Evolutionary conservation across 1,284 basidiomycete genomes (phyloP), one percentile per base, ranked within the genome.

Genomic region (Pterulicium gracile): DNA sequence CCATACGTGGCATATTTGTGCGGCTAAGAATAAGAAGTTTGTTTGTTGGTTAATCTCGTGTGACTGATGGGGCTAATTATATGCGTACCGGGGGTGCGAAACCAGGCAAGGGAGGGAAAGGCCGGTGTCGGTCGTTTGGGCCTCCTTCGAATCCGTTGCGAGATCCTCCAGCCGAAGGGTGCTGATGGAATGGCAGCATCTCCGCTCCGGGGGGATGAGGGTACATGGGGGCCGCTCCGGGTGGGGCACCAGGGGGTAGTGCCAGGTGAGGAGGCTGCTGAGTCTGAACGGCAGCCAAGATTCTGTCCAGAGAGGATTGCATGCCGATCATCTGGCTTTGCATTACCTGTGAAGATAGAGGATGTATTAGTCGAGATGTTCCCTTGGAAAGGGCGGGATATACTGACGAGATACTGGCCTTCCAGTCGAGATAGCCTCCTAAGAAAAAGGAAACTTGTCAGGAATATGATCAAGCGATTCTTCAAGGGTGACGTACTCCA

Each of bases 1-100:
- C 90, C 91, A 58, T 94, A 94, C 13, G 85, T 87, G 19, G 87
- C 87, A 61, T 91, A 92, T 61, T 90, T 89, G 64, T 92, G 88
- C 22, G 84, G 81, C 84, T 89, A 7, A 51, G 32, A 42, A 45
- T 21, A 44, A 43, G 35, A 36, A 48, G n/a, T n/a, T n/a, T n/a
- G n/a, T n/a, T n/a, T n/a, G n/a, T n/a, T n/a, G n/a, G n/a, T n/a
- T n/a, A n/a, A n/a, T n/a, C n/a, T n/a, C n/a, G n/a, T n/a, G n/a
- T n/a, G n/a, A n/a, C n/a, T n/a, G n/a, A n/a, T n/a, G n/a, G n/a
- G n/a, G n/a, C n/a, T n/a, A n/a, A n/a, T n/a, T 15, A 10, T 47
- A 48, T 48, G 47, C 67, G 75, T 58, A 61, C 87, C 46, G 89
- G 90, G 20, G 90, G 86, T 17, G 88, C 85, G 61, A 93, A 93